A percentile compares a stretch with the other conserved stretches of the same genome.
These are phyloP conservation scores for Cyberlindnera misumaiensis DNA, from an alignment of 805 yeast genomes.

Conservation along the genomic window DNA sequence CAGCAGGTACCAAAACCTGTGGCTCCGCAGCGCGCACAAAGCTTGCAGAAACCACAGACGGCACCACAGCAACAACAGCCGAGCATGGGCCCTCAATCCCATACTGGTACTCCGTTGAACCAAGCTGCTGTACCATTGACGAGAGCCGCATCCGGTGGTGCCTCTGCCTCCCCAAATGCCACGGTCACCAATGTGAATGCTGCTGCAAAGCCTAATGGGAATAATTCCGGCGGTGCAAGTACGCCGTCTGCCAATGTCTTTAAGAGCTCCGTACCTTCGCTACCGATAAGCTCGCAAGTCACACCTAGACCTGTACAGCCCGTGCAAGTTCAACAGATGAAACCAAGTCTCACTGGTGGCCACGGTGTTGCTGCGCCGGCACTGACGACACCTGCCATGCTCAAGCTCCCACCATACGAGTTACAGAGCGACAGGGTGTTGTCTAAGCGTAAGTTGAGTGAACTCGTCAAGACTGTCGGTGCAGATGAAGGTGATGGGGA, in stretches of 20 bases:
- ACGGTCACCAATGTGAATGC: constrained; percentile 45
- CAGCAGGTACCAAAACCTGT: constrained; percentile 12
- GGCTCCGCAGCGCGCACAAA: constrained; percentile 19
- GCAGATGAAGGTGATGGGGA: constrained; percentile 89
- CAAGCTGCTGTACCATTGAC: constrained; percentile 4
- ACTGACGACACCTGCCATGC: constrained; percentile 67
- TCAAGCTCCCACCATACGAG: constrained; percentile 77
- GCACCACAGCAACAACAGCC: constrained; percentile 17
- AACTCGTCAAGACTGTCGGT: constrained; percentile 75
- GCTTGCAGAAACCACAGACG: constrained; percentile 18
- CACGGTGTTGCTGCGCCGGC: constrained; percentile 66
- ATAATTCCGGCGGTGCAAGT: constrained; percentile 18
- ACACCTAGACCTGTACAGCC: constrained; percentile 62
- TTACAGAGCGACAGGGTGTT: constrained; percentile 76
- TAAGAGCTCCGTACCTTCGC: constrained; percentile 46
- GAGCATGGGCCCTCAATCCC: constrained; percentile 13
- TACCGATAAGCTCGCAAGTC: constrained; percentile 65
- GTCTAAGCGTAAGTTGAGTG: constrained; percentile 84
- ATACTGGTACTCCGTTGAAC: constrained; percentile 18
- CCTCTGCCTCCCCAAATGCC: constrained; percentile 26
- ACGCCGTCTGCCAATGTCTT: constrained; percentile 26
- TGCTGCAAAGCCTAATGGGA: constrained; percentile 35
- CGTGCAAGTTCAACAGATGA: constrained; percentile 53
- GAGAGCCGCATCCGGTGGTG: constrained; percentile 9
- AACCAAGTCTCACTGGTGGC: constrained; percentile 85